A percentile compares a stretch with the other conserved stretches of the same genome.
Conservation (phyloP, 305 asterid species). For the Fraxinus platypoda region DNA sequence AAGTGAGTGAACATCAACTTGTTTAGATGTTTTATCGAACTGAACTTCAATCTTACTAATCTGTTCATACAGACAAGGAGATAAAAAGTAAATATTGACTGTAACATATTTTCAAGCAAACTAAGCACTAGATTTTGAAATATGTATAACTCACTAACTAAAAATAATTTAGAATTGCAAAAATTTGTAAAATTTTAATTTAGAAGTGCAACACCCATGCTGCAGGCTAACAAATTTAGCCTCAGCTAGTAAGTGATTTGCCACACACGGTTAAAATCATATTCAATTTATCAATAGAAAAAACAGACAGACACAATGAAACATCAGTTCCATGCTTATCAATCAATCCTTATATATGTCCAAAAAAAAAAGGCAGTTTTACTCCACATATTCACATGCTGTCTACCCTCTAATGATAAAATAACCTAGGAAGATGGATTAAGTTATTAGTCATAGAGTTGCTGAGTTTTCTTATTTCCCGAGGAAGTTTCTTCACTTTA, state of each 20-base stretch:
- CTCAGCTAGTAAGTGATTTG: not conserved
- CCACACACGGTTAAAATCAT: not conserved
- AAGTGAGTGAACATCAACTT: conserved; percentile 87
- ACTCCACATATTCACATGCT: not conserved
- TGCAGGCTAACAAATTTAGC: not conserved
- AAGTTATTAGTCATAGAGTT: not conserved
- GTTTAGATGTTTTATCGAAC: conserved; percentile 85
- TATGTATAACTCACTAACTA: not conserved
- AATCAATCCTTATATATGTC: not conserved
- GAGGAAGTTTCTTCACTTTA: not conserved
- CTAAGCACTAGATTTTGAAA: not conserved
- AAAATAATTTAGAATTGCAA: not conserved
- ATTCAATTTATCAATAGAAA: not conserved
- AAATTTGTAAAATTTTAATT: not conserved
- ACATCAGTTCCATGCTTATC: not conserved
- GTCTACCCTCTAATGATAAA: not conserved
- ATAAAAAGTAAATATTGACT: not conserved
- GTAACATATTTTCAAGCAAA: conserved; percentile 9
- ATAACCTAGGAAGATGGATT: not conserved
- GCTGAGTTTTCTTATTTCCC: not conserved
- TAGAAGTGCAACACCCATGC: not conserved
- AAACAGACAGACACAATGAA: not conserved
- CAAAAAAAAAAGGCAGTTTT: not conserved
- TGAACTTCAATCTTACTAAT: conserved; percentile 80
- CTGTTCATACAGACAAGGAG: conserved; percentile 36